Percentiles rank a stretch among this genome's conserved stretches.
These are phyloP conservation scores for Eucalyptus erythrocorys DNA, from an alignment of 345 rosid genomes.

Conservation along the genomic window DNA sequence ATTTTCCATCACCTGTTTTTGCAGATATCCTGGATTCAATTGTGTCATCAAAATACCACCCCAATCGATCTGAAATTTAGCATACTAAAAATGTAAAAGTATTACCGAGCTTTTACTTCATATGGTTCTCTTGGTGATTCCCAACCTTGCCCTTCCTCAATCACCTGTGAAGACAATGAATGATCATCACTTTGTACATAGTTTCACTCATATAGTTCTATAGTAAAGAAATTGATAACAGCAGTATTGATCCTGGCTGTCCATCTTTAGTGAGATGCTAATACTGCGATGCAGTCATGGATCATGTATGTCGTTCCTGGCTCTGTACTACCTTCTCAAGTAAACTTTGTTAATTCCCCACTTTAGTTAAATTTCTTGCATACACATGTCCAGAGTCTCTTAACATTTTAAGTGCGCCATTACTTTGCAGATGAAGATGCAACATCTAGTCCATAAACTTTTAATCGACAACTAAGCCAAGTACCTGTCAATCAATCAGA, in stretches of 20 bases:
- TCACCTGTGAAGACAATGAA: conserved; percentile 27
- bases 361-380: neutral
- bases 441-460: neutral
- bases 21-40: conserved; percentile 65
- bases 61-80: neutral
- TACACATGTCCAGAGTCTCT: neutral
- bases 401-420: neutral
- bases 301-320: neutral
- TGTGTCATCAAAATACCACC: neutral
- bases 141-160: conserved; percentile 90
- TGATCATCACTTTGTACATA: neutral
- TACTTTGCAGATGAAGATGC: neutral
- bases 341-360: neutral
- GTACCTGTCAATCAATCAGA: neutral
- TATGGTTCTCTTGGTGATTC: conserved; percentile 91
- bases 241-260: neutral
- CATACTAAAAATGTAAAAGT: neutral
- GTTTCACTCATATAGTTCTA: neutral
- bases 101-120: conserved; percentile 81
- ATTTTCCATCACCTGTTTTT: conserved; percentile 58
- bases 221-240: neutral
- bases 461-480: neutral
- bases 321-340: neutral
- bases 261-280: neutral
- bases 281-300: neutral